Percentiles rank a stretch among this genome's conserved stretches.
Evolutionary conservation across 768 basidiomycete species (phyloP).

Genomic region (Pleurotus eryngii): DNA sequence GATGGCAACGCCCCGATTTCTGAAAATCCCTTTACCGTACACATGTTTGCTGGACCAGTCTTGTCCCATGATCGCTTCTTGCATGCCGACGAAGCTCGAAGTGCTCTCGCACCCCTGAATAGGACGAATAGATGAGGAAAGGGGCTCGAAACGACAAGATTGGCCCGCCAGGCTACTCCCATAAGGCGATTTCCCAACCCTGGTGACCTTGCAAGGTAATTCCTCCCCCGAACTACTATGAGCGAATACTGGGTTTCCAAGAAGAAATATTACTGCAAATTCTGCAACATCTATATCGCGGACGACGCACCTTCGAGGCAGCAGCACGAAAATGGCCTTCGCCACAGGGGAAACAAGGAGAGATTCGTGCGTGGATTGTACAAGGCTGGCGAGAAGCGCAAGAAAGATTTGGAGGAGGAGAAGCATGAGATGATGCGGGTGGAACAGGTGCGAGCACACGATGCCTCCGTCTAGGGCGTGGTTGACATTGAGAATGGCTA

Average conservation of each 20-base stretch:
- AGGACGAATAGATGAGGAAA: too few species aligned
- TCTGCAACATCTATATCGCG: conserved; percentile 95
- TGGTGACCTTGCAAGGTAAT: too few species aligned
- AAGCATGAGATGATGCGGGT: conserved; percentile 82
- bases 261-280: conserved; percentile 93
- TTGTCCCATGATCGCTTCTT: too few species aligned
- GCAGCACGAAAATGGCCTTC: conserved; percentile 90
- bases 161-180: too few species aligned
- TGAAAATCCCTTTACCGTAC: not conserved
- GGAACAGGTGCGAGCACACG: conserved; percentile 53
- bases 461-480: not conserved
- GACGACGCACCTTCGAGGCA: conserved; percentile 91
- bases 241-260: conserved; percentile 92
- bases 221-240: conserved; percentile 41
- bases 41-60: too few species aligned
- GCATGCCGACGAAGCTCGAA: too few species aligned
- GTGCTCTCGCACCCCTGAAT: too few species aligned
- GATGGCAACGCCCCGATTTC: not conserved
- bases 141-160: too few species aligned
- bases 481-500: conserved; percentile 23
- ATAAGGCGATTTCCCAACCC: too few species aligned
- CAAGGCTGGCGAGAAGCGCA: conserved; percentile 87
- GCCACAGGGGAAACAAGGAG: conserved; percentile 93
- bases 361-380: conserved; percentile 90
- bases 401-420: conserved; percentile 83